A percentile compares a stretch with the other conserved stretches of the same genome.
These are phyloP conservation scores for Lagerstroemia fauriei DNA, from an alignment of 441 rosid species.

Conservation along the genomic window DNA sequence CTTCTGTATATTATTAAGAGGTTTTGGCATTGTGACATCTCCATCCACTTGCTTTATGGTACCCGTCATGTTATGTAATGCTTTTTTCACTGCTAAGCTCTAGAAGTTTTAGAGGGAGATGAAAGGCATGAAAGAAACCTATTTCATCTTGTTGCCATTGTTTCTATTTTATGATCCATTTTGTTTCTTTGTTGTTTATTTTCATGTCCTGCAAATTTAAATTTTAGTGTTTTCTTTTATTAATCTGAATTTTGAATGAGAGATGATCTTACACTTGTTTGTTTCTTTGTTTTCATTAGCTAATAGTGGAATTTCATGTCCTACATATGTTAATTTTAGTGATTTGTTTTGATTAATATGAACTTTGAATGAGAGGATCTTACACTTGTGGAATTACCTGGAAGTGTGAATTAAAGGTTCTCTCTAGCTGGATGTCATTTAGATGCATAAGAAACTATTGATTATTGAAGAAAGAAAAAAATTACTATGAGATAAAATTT, in stretches of 20 bases:
- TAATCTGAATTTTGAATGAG: too few relatives aligned
- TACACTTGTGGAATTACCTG: too few relatives aligned
- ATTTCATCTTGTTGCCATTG: neutral
- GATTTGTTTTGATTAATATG: neutral
- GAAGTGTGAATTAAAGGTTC: too few relatives aligned
- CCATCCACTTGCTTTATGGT: neutral
- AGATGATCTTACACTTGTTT: too few relatives aligned
- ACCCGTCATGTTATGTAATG: neutral
- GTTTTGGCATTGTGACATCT: neutral
- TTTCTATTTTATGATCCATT: too few relatives aligned
- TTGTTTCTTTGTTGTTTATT: too few relatives aligned
- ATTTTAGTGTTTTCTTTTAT: too few relatives aligned
- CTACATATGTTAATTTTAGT: neutral
- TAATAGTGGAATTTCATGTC: too few relatives aligned
- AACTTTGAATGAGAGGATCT: too few relatives aligned
- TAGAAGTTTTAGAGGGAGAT: neutral
- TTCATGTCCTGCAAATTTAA: too few relatives aligned
- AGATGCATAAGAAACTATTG: neutral
- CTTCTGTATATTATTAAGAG: neutral
- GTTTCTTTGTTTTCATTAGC: too few relatives aligned
- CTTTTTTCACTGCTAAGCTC: neutral
- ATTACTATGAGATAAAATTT: neutral
- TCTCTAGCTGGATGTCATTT: too few relatives aligned
- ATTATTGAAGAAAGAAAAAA: neutral
- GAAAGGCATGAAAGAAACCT: neutral